These are phyloP conservation scores for Arabidopsis thaliana DNA, from an alignment of 345 rosid species.

Conservation along the genomic window DNA sequence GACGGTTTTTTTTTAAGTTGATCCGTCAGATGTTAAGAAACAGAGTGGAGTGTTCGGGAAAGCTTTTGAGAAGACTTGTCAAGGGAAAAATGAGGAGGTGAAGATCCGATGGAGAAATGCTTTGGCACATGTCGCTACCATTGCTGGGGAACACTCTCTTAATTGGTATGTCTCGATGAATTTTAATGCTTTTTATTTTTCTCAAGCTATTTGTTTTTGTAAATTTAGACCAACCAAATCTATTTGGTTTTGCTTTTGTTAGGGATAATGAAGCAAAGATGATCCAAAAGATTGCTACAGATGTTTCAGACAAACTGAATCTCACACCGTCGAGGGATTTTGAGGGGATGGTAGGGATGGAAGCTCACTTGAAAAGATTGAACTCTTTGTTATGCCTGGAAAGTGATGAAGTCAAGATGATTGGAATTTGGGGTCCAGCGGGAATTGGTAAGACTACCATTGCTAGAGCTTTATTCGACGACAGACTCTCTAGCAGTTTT, in stretches of 20 bases:
- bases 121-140: background rate
- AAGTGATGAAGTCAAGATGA: background rate
- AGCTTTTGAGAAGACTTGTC: background rate
- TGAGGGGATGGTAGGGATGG: background rate
- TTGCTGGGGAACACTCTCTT: background rate
- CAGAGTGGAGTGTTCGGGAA: background rate
- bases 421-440: constrained; percentile 18
- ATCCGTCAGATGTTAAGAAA: background rate
- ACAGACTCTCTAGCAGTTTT: background rate
- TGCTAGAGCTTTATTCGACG: background rate
- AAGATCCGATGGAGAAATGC: background rate
- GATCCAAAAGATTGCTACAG: background rate
- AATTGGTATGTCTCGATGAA: background rate
- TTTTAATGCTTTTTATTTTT: background rate
- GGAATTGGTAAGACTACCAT: constrained; percentile 26
- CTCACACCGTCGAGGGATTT: background rate
- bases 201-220: background rate
- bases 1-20: background rate
- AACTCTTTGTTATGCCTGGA: background rate
- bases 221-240: background rate
- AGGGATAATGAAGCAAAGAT: constrained; percentile 11
- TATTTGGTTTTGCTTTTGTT: background rate
- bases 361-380: background rate
- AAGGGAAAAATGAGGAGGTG: background rate
- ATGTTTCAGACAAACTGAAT: constrained; percentile 3